These are phyloP conservation scores for Fusarium praegraminearum DNA, from an alignment of 2,329 filamentous ascomycete genomes.

Conservation along the genomic window DNA sequence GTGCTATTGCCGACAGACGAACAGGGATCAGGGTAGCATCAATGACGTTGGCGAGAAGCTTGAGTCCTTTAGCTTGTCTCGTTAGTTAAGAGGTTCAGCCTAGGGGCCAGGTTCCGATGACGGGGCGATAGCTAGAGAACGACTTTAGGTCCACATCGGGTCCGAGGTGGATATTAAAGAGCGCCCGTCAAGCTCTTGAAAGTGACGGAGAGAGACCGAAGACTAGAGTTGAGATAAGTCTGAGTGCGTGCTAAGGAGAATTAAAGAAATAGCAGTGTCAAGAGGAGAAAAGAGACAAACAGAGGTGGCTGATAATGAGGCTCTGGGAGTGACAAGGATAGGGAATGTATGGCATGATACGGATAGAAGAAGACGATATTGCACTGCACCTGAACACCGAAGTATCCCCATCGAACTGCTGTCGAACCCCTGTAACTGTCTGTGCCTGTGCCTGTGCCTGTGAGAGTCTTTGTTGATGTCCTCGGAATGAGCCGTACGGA, in stretches of 20 bases:
- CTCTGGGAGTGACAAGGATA: slow-evolving; percentile 18
- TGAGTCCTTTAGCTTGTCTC: slow-evolving; percentile 27
- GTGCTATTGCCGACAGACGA: slow-evolving; percentile 38
- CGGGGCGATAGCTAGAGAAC: slow-evolving; percentile 20
- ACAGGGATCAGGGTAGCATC: slow-evolving; percentile 22
- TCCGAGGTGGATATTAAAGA: slow-evolving; percentile 25
- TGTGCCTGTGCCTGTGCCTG: not conserved
- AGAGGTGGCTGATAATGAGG: slow-evolving; percentile 5
- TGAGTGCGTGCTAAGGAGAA: not conserved
- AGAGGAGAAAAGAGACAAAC: too few species aligned
- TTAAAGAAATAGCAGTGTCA: not conserved
- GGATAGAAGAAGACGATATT: slow-evolving; percentile 11
- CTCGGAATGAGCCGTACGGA: slow-evolving; percentile 41
- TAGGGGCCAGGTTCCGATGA: slow-evolving; percentile 39
- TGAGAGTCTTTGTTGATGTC: not conserved
- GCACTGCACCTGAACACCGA: slow-evolving; percentile 38
- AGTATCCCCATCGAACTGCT: slow-evolving; percentile 38
- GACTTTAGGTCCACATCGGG: slow-evolving; percentile 25
- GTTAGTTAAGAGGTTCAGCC: slow-evolving; percentile 26
- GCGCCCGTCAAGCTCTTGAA: not conserved
- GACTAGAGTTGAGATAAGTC: not conserved
- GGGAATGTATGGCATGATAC: not conserved
- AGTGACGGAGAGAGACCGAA: slow-evolving; percentile 3
- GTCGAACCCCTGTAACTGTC: not conserved
- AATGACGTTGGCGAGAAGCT: slow-evolving; percentile 40